Evolutionary conservation across 192 early-diverging fungal species (phyloP).

Genomic region (Coemansia sp.): DNA sequence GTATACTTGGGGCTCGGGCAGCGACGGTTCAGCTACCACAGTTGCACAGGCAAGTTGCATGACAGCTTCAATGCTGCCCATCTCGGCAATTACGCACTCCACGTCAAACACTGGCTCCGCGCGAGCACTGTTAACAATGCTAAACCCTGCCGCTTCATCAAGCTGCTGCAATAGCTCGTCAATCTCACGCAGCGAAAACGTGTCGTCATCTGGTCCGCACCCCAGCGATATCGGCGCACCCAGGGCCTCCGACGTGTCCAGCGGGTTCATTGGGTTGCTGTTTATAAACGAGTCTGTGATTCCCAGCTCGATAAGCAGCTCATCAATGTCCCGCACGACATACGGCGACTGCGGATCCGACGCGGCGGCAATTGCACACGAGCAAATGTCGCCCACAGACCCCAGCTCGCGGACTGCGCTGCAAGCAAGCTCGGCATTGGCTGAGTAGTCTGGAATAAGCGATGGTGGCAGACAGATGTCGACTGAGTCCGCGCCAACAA

Average conservation of each 20-base stretch:
- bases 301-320: slow-evolving; percentile 29
- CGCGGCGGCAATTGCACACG: neutral
- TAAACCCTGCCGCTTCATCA: slow-evolving; percentile 5
- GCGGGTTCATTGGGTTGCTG: neutral
- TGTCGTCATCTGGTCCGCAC: slow-evolving; percentile 7
- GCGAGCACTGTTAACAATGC: too few species aligned
- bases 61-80: neutral
- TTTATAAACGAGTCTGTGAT: slow-evolving; percentile 17
- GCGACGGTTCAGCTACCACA: neutral
- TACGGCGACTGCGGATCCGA: slow-evolving; percentile 3
- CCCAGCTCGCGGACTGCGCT: neutral
- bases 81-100: neutral
- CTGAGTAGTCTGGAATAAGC: neutral
- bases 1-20: neutral
- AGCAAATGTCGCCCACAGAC: neutral
- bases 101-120: too few species aligned
- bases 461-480: neutral
- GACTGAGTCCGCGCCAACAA: neutral
- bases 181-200: slow-evolving; percentile 32
- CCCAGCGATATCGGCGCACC: neutral
- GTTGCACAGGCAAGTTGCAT: neutral
- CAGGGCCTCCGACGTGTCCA: neutral
- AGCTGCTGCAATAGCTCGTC: slow-evolving; percentile 40
- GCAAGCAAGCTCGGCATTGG: neutral
- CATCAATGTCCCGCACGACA: slow-evolving; percentile 35